A percentile compares a stretch with the other conserved stretches of the same genome.
phyloP scores from a whole-genome alignment of 495 filamentous ascomycete genomes.

The Bacidia rubella region DNA sequence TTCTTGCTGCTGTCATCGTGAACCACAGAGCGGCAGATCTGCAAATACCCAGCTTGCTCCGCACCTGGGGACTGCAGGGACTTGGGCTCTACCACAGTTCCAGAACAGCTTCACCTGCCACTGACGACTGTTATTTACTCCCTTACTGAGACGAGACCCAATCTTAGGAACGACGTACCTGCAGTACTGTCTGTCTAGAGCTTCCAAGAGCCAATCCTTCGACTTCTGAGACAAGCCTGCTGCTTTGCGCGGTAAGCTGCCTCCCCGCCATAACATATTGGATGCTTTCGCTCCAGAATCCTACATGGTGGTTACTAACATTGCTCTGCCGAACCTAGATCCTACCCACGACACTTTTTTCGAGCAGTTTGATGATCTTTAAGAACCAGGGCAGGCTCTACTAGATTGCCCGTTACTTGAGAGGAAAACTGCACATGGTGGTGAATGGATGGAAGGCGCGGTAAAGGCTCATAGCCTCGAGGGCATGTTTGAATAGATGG shows the following conservation, averaged over 20 bases:
- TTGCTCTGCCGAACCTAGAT: not conserved
- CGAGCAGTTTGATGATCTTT: slow-evolving; percentile 1
- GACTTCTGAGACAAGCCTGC: not conserved
- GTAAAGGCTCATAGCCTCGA: not conserved
- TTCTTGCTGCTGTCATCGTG: not conserved
- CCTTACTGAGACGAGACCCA: not conserved
- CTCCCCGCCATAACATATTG: not conserved
- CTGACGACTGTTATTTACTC: not conserved
- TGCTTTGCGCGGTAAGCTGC: not conserved
- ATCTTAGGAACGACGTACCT: not conserved
- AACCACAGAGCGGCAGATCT: not conserved
- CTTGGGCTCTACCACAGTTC: too few species aligned
- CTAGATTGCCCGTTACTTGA: not conserved
- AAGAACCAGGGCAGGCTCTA: not conserved
- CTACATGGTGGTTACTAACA: not conserved
- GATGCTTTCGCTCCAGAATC: not conserved
- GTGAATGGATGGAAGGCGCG: slow-evolving; percentile 3
- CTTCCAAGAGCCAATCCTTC: not conserved
- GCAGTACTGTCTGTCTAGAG: not conserved
- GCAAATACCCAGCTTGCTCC: slow-evolving; percentile 1
- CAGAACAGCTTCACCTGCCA: not conserved
- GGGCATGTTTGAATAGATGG: slow-evolving; percentile 14
- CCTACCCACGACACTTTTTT: not conserved
- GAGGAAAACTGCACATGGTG: not conserved
- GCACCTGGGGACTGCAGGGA: not conserved